Evolutionary conservation across 148 eudicot genomes (phyloP).

Genomic region (Silene conica): DNA sequence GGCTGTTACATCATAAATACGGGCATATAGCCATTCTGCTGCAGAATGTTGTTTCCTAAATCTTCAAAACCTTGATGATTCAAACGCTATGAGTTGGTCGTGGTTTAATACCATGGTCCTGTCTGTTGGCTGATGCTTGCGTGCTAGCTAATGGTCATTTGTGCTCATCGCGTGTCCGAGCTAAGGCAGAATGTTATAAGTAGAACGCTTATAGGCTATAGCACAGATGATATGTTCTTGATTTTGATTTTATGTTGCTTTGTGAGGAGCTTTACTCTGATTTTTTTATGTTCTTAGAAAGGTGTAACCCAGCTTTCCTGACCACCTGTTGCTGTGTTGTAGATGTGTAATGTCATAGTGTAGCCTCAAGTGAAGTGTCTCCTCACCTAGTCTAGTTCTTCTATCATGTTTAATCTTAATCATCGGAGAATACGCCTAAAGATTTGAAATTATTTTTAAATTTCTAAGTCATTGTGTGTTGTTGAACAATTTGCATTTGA

Average conservation of each 20-base stretch:
- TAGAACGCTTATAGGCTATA: background rate
- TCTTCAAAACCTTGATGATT: background rate
- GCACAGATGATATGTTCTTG: background rate
- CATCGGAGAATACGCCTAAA: no score
- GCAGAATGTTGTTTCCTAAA: background rate
- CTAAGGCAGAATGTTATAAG: background rate
- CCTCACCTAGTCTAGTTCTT: no score
- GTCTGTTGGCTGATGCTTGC: slow-evolving; percentile 2
- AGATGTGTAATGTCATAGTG: background rate
- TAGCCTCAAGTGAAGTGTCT: no score
- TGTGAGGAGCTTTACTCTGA: background rate
- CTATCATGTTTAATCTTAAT: no score
- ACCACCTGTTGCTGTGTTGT: background rate
- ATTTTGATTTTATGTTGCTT: background rate
- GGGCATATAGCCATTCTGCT: background rate
- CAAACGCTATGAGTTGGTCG: background rate
- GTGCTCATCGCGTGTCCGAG: background rate
- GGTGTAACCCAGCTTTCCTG: background rate
- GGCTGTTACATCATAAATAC: background rate
- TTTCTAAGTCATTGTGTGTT: no score
- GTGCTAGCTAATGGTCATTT: background rate
- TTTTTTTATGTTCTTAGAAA: background rate
- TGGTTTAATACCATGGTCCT: background rate
- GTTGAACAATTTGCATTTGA: no score
- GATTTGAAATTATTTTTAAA: no score